Base-by-base conservation (phyloP, 192 early-diverging fungal species). In the Endogone sp. region DNA sequence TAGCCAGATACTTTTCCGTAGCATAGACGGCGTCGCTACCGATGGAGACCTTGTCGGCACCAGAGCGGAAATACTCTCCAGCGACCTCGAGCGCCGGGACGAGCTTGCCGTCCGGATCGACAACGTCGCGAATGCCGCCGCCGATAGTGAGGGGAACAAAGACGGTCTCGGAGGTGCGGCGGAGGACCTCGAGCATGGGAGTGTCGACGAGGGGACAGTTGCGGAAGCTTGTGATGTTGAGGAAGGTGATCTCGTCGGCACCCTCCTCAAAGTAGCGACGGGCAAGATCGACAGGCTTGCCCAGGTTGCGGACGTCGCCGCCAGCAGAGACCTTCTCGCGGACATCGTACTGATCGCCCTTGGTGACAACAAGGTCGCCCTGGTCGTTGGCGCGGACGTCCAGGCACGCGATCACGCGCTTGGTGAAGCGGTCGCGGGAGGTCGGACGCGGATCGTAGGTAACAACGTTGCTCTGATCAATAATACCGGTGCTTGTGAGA, bases 61-160 rank as follows among this genome's bases (percentile, higher is more conserved):
- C 98, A 20, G 94, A 97, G 21, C 98, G 85, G 84, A 99, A 99
- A 75, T 99, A 99, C 78, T 93, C 95, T 32, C 94, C 94, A 3
- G 96, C 98, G n/a, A 99, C 98, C n/a, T 97, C 88, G 11, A 98
- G 82, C 0, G 98, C 98, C 0, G 96, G 81, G 76, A 90, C 89
- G 28, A 86, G 60, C 23, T 82, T 75, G 16, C 93, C 94, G 69
- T 92, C 91, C 29, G 95, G 94, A 60, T 99, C 93, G 11, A 75
- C 84, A 9, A 97, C 81, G 71, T 98, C 93, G 60, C 97, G 88
- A 76, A 99, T 98, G 22, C 98, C 98, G 30, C 98, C 98, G 66
- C 98, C 98, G 65, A 99, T 97, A 21, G 97, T 98, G 74, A 99
- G 81, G 16, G 98, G 98, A n/a, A 99, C 98, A 84, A 99, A 99